Evolutionary conservation across 2,329 filamentous ascomycete species (phyloP), one percentile per base, ranked within the genome.

Genomic region (Sclerotinia sclerotiorum): DNA sequence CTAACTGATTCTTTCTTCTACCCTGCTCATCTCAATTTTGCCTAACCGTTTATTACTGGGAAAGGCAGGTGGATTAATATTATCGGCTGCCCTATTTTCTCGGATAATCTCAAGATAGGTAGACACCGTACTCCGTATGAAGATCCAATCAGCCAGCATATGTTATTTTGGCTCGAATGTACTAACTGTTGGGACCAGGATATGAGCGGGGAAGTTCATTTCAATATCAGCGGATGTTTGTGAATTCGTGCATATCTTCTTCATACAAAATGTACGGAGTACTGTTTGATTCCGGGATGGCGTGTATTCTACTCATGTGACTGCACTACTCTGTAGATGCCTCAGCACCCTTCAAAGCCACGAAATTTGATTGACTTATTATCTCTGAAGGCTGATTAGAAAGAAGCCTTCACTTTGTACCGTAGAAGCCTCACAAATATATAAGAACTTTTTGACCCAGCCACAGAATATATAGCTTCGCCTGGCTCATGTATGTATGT

Each of bases 371-470:
- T 62, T n/a, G 19, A 17, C 19, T 21, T 35, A 35, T 35, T 35
- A 35, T 35, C 7, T 6, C 7, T 8, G 5, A 35, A 8, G 35
- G 35, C 35, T 35, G 7, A 35, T 35, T 35, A 35, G 35, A 32
- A 32, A 51, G 56, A 52, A 44, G 17, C 29, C 27, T 32, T 27
- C 13, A 17, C 24, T 58, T 27, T 19, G 27, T 52, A 32, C 55
- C 65, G 62, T 35, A 67, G 44, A 44, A 67, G 65, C 55, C 56
- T 67, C 62, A 48, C 56, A 67, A 27, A 62, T 21, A 17, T n/a
- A 46, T 46, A 49, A 44, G 65, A 61, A 49, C 58, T 35, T 51
- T 24, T 32, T 65, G 46, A 39, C 48, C 32, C 65, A 61, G 65
- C 55, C 65, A 67, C 65, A 67, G 17, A 61, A 15, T 27, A 19